These are phyloP conservation scores for Exophiala aquamarina DNA, from an alignment of 2,329 filamentous ascomycete genomes.

Conservation along the genomic window DNA sequence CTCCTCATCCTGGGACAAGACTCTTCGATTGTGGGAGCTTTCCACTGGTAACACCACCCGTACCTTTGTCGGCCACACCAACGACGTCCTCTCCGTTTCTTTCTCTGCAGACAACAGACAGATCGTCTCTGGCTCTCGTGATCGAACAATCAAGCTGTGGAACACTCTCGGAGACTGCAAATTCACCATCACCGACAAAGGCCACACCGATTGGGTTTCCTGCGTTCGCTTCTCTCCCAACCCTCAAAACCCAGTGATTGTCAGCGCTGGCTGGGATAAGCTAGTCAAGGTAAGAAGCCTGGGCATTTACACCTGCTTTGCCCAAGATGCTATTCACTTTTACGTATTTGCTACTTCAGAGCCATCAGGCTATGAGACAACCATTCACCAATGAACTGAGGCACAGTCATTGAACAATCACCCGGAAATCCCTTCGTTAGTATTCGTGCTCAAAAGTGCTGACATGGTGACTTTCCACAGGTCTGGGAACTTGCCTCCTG, in stretches of 20 bases:
- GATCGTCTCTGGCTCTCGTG: conserved; percentile 97
- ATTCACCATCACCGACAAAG: conserved; percentile 99
- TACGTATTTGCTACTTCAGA: conserved; percentile 99
- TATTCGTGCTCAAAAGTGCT: neutral
- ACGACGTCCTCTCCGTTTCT: conserved; percentile 98
- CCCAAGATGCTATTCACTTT: conserved; percentile 83
- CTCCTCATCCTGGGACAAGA: conserved; percentile 99
- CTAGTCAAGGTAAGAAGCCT: conserved; percentile 88
- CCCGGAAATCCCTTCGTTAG: conserved; percentile 2
- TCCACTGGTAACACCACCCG: conserved; percentile 95
- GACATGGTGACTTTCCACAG: conserved; percentile 50
- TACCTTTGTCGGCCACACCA: conserved; percentile 98
- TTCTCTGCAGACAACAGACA: conserved; percentile 99
- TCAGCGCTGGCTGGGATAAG: conserved; percentile 99
- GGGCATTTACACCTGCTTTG: conserved; percentile 25
- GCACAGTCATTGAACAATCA: conserved; percentile 20
- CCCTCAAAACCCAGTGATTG: conserved; percentile 99
- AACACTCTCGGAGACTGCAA: conserved; percentile 99
- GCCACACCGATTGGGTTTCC: conserved; percentile 99
- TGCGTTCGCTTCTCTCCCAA: conserved; percentile 99
- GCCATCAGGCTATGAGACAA: conserved; percentile 95
- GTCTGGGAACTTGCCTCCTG: conserved; percentile 99
- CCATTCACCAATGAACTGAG: conserved; percentile 86
- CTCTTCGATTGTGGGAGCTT: conserved; percentile 98
- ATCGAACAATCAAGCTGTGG: conserved; percentile 99